Percentiles rank a stretch among this genome's conserved stretches.
These are phyloP conservation scores for Iris pallida DNA, from an alignment of 116 monocot species.

Conservation along the genomic window DNA sequence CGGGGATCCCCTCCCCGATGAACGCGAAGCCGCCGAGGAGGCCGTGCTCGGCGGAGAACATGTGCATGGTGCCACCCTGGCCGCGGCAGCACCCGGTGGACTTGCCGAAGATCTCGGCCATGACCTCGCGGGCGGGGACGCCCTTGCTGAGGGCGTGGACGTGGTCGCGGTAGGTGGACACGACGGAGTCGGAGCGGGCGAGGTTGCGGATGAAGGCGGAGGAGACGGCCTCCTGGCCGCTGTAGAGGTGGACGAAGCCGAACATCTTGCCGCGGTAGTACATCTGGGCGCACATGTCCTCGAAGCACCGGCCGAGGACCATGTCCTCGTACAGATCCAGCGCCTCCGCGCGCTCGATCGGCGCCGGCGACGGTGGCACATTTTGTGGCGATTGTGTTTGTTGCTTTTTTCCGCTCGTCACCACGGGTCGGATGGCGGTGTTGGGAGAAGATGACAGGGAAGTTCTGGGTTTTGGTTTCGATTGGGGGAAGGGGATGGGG, in stretches of 20 bases:
- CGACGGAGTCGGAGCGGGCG: slow-evolving; percentile 41
- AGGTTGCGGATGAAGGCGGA: slow-evolving; percentile 78
- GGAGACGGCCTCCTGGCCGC: slow-evolving; percentile 90
- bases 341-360: slow-evolving; percentile 43
- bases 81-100: slow-evolving; percentile 87
- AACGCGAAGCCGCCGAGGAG: slow-evolving; percentile 77
- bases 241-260: slow-evolving; percentile 91
- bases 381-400: too few species aligned
- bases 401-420: too few species aligned
- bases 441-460: too few species aligned
- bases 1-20: slow-evolving; percentile 81
- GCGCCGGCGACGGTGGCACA: not conserved
- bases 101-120: slow-evolving; percentile 96
- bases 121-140: slow-evolving; percentile 64
- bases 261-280: slow-evolving; percentile 96
- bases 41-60: slow-evolving; percentile 62
- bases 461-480: too few species aligned
- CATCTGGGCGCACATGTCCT: slow-evolving; percentile 98
- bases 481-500: too few species aligned
- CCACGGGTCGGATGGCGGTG: too few species aligned
- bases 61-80: slow-evolving; percentile 91
- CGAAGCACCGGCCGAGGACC: slow-evolving; percentile 69
- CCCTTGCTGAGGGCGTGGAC: slow-evolving; percentile 91
- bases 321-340: slow-evolving; percentile 88
- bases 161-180: slow-evolving; percentile 88